A percentile compares a stretch with the other conserved stretches of the same genome.
phyloP scores from a whole-genome alignment of 192 early-diverging fungal species.

The Coemansia brasiliensis region DNA sequence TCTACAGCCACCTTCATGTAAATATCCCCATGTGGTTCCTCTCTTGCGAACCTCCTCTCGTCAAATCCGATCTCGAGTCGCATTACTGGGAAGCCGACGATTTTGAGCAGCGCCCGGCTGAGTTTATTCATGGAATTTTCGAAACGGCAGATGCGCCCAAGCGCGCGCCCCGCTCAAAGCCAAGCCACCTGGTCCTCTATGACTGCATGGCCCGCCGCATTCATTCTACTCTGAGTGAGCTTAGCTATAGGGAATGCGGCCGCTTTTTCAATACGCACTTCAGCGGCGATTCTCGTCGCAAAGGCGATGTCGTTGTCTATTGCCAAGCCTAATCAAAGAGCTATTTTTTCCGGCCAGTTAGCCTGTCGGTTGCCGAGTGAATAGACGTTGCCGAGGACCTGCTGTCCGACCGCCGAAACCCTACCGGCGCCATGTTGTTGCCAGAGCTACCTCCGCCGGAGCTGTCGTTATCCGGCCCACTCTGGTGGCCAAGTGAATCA shows the following conservation, averaged over 20 bases:
- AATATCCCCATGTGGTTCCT: constrained; percentile 77
- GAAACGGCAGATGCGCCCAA: neutral
- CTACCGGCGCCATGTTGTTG: neutral
- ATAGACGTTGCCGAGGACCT: constrained; percentile 45
- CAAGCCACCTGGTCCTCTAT: constrained; percentile 81
- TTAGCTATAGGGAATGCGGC: constrained; percentile 65
- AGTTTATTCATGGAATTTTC: constrained; percentile 59
- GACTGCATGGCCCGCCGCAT: constrained; percentile 57
- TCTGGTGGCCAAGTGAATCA: constrained; percentile 22
- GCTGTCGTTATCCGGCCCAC: neutral
- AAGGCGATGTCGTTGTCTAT: constrained; percentile 82
- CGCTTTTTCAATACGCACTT: constrained; percentile 94
- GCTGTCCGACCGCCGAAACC: constrained; percentile 23
- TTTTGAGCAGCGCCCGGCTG: constrained; percentile 71
- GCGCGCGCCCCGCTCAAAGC: constrained; percentile 45
- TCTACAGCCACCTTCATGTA: constrained; percentile 77
- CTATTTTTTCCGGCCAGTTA: constrained; percentile 25
- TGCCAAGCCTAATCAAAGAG: constrained; percentile 3
- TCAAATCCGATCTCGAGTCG: constrained; percentile 28
- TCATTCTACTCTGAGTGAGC: constrained; percentile 26
- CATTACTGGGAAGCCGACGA: constrained; percentile 75
- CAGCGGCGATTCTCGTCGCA: constrained; percentile 73
- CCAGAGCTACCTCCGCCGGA: neutral
- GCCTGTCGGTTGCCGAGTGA: constrained; percentile 21
- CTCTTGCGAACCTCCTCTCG: constrained; percentile 88